Evolutionary conservation across 148 eudicot genomes (phyloP).

Genomic region (Tetragonia tetragonoides): DNA sequence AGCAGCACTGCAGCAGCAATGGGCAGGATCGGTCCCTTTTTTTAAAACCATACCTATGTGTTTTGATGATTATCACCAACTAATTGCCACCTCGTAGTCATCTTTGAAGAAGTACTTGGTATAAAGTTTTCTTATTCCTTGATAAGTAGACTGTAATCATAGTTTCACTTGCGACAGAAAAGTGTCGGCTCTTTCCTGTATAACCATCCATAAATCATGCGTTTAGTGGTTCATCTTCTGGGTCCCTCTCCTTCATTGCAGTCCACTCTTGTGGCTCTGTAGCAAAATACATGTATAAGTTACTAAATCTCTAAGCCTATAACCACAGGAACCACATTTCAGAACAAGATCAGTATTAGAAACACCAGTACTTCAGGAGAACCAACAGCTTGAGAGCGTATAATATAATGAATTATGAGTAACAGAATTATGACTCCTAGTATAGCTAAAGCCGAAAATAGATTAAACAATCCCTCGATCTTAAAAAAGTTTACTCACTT

Average conservation of each 20-base stretch:
- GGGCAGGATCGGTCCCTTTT: conserved; percentile 13
- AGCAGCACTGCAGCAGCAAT: not conserved
- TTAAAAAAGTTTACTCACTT: conserved; percentile 47
- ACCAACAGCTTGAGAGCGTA: not conserved
- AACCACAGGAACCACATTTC: not conserved
- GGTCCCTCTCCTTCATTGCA: conserved; percentile 43
- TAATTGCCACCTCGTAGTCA: conserved; percentile 7
- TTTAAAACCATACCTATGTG: conserved; percentile 1
- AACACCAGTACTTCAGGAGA: not conserved
- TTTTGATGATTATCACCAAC: conserved; percentile 19
- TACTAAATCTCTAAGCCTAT: not conserved
- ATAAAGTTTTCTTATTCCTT: conserved; percentile 18
- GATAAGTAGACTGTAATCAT: not conserved
- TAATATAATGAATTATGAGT: not conserved
- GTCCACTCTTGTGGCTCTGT: conserved; percentile 54
- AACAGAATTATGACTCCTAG: not conserved
- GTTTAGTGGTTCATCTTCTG: conserved; percentile 50
- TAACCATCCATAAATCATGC: conserved; percentile 23
- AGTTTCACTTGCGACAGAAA: not conserved
- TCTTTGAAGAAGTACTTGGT: conserved; percentile 12
- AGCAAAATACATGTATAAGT: conserved; percentile 1
- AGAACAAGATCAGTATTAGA: not conserved
- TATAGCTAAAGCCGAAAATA: not conserved
- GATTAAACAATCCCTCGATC: not conserved
- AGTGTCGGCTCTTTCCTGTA: not conserved